phyloP scores from a whole-genome alignment of 805 yeast species.

The Crinitomyces ghanaensis region DNA sequence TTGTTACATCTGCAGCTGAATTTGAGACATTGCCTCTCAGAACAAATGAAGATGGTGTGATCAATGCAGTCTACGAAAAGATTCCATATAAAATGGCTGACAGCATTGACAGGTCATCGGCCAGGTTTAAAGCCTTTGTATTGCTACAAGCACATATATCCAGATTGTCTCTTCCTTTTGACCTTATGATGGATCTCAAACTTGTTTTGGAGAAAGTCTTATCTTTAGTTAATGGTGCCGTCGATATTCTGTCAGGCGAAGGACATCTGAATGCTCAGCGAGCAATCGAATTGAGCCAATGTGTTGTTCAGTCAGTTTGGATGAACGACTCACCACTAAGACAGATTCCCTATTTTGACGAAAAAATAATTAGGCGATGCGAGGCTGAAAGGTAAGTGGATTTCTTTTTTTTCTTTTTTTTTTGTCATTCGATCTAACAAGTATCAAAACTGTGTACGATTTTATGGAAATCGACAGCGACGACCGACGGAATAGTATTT shows the following conservation, averaged over 20 bases:
- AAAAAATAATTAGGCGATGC: conserved; percentile 43
- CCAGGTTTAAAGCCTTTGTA: conserved; percentile 59
- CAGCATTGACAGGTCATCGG: conserved; percentile 34
- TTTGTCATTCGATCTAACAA: conserved; percentile 12
- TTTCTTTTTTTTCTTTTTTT: background rate
- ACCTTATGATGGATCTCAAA: conserved; percentile 46
- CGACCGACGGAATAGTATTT: conserved; percentile 40
- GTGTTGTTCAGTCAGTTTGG: conserved; percentile 83
- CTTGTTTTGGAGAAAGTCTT: conserved; percentile 39
- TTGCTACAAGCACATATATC: conserved; percentile 75
- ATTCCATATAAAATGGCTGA: conserved; percentile 48
- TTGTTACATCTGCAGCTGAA: conserved; percentile 57
- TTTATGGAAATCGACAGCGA: conserved; percentile 68
- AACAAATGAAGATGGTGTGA: conserved; percentile 39
- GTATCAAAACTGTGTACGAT: conserved; percentile 68
- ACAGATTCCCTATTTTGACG: conserved; percentile 65
- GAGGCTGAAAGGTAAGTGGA: conserved; percentile 23
- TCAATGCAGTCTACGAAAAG: conserved; percentile 42
- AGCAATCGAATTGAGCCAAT: conserved; percentile 82
- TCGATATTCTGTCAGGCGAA: conserved; percentile 69
- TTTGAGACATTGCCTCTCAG: conserved; percentile 59
- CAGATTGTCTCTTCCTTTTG: conserved; percentile 49
- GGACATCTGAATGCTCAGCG: conserved; percentile 67
- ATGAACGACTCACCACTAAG: conserved; percentile 62
- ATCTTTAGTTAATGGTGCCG: conserved; percentile 48